Conservation (phyloP, 306 rosid genomes). For the Lupinus albus region DNA sequence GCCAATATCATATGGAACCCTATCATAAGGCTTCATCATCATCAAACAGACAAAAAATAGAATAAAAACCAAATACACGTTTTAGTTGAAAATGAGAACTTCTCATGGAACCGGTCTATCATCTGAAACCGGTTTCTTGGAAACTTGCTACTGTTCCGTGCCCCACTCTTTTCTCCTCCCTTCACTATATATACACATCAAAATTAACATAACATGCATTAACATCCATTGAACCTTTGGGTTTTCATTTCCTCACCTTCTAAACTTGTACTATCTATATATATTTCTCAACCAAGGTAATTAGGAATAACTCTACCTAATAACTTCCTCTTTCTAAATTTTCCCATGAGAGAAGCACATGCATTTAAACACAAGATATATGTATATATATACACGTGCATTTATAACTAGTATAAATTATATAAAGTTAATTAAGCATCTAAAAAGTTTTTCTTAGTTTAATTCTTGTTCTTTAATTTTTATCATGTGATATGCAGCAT, state of each 20-base stretch:
- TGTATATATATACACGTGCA: not conserved
- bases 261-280: not conserved
- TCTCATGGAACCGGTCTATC: slow-evolving; percentile 34
- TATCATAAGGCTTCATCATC: too few species aligned
- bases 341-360: slow-evolving; percentile 16
- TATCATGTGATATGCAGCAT: not conserved
- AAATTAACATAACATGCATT: not conserved
- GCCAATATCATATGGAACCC: too few species aligned
- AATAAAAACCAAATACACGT: not conserved
- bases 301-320: not conserved
- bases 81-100: not conserved
- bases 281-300: slow-evolving; percentile 40
- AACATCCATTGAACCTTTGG: slow-evolving; percentile 23
- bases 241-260: not conserved
- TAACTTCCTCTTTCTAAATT: not conserved
- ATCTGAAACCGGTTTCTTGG: slow-evolving; percentile 45
- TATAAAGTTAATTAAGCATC: not conserved
- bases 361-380: slow-evolving; percentile 10
- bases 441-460: not conserved
- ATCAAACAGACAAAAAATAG: too few species aligned
- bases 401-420: not conserved
- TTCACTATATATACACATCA: slow-evolving; percentile 41
- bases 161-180: slow-evolving; percentile 31
- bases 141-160: slow-evolving; percentile 49
- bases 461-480: not conserved